Evolutionary conservation across 768 basidiomycete species (phyloP), one percentile per base, ranked within the genome.

Genomic region (Pleurotus ostreatus): DNA sequence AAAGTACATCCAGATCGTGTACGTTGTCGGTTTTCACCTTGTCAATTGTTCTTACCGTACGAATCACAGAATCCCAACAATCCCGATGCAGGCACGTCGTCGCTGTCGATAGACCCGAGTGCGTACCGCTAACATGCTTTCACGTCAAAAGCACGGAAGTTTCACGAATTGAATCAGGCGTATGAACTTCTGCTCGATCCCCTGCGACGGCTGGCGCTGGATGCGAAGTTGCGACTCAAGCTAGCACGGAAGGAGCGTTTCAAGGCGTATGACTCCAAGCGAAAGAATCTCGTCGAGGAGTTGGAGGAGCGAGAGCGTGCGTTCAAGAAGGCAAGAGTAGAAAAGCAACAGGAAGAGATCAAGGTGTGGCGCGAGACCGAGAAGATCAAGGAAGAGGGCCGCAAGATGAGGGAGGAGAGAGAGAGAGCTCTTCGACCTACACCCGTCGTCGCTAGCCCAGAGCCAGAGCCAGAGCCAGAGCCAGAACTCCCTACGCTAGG

Each of bases 1-100:
- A 92, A 91, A 73, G 89, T 92, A 37, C 92, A 94, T 71, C 92
- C 92, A 25, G 92, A 93, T 66, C 82, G 89, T 65, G 91, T 91
- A 61, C 59, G 82, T 78, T 59, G 59, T 23, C 16, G 37, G 8
- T 40, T 45, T 20, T 39, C 22, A 49, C n/a, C 38, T 26, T 61
- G 59, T 51, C 37, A 59, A 46, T 60, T 58, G 30, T 47, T 23
- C 37, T 62, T 65, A n/a, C 60, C 39, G 49, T 39, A 51, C 61
- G 61, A 52, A 18, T 59, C 62, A 4, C 68, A 92, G 88, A 91
- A 92, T 60, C 84, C 83, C 30, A 83, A 89, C 58, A 88, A 91
- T 64, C 86, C 89, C 39, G 80, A 90, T 71, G 91, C 91, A 70
- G 84, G 88, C 84, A 55, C 55, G 74, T 62, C 11, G 9, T 9